These are phyloP conservation scores for Eutypa lata DNA, from an alignment of 2,329 filamentous ascomycete genomes.

Conservation along the genomic window DNA sequence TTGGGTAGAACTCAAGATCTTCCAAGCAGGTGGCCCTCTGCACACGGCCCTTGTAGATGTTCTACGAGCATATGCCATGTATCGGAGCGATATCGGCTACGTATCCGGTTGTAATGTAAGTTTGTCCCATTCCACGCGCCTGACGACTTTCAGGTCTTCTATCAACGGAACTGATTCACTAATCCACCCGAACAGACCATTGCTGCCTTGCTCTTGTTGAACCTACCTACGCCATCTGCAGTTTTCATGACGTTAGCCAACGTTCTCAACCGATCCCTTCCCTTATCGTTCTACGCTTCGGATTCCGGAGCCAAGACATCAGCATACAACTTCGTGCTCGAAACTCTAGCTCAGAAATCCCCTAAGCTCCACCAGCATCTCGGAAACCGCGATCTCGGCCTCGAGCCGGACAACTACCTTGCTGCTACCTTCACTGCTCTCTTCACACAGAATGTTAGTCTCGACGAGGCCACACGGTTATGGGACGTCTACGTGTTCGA, in stretches of 20 bases:
- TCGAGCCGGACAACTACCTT: constrained; percentile 54
- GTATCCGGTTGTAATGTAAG: constrained; percentile 71
- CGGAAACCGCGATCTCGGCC: constrained; percentile 42
- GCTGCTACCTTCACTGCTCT: constrained; percentile 59
- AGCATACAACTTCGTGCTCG: constrained; percentile 66
- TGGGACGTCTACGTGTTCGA: constrained; percentile 86
- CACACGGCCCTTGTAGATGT: constrained; percentile 68
- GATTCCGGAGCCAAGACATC: constrained; percentile 67
- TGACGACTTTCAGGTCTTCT: neutral
- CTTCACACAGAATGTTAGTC: constrained; percentile 60
- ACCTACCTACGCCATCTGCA: constrained; percentile 59
- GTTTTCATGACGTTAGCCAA: constrained; percentile 74
- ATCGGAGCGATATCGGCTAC: constrained; percentile 78
- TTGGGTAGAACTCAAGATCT: constrained; percentile 71
- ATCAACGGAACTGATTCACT: constrained; percentile 11
- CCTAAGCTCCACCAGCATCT: constrained; percentile 63
- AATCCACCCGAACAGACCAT: constrained; percentile 50
- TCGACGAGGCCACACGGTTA: constrained; percentile 69
- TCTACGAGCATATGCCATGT: constrained; percentile 76
- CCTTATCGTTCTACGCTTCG: constrained; percentile 70
- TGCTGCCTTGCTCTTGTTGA: constrained; percentile 70
- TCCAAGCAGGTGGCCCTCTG: constrained; percentile 63
- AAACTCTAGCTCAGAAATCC: constrained; percentile 63
- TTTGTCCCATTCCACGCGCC: constrained; percentile 14
- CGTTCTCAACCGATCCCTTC: constrained; percentile 70